Conservation (phyloP, 129 eudicot species). For the Tanacetum coccineum region DNA sequence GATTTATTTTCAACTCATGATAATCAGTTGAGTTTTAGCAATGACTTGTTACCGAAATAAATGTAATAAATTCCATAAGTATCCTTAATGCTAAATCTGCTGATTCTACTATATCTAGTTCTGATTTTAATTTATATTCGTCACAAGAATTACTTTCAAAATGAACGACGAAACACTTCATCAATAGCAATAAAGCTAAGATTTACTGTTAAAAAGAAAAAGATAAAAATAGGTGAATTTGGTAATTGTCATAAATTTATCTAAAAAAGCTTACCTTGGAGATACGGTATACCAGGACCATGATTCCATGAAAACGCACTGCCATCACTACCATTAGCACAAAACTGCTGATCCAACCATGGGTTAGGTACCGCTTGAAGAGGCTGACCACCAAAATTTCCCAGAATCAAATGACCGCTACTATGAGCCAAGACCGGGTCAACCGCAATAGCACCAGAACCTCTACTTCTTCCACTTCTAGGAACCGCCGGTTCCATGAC, state of each 20-base stretch:
- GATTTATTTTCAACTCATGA: no score
- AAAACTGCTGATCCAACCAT: conserved; percentile 65
- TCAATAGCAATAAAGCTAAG: not conserved
- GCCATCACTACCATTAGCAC: conserved; percentile 42
- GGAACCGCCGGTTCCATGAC: conserved; percentile 40
- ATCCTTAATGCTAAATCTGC: no score
- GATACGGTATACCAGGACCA: conserved; percentile 50
- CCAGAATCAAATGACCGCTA: conserved; percentile 47
- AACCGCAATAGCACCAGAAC: conserved; percentile 44
- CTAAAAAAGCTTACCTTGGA: conserved; percentile 48
- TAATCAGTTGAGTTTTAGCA: not conserved
- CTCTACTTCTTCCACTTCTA: conserved; percentile 44
- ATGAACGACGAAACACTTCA: not conserved
- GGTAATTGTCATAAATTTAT: not conserved
- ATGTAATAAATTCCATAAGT: no score
- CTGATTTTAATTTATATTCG: not conserved
- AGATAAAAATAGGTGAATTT: not conserved
- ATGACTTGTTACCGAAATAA: no score
- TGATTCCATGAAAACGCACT: conserved; percentile 61
- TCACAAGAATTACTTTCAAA: not conserved
- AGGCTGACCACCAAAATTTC: conserved; percentile 47
- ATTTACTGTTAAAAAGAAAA: not conserved
- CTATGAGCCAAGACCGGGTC: conserved; percentile 47
- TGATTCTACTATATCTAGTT: not conserved
- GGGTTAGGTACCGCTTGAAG: conserved; percentile 50